These are phyloP conservation scores for Spatholobus suberectus DNA, from an alignment of 306 rosid species.

Conservation along the genomic window DNA sequence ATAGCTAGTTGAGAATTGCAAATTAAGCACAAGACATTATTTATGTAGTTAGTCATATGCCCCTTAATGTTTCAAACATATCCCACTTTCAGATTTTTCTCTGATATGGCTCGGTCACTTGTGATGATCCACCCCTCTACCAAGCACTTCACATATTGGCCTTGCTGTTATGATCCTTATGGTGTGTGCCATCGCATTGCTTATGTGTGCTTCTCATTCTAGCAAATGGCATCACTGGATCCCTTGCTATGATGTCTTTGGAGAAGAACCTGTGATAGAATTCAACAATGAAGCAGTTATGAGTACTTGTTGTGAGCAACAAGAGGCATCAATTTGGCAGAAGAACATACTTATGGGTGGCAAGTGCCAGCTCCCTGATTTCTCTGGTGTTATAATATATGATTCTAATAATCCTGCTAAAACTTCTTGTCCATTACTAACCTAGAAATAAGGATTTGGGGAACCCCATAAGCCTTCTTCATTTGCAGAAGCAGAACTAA, in stretches of 20 bases:
- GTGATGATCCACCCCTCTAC: slow-evolving; percentile 32
- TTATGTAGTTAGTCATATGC: slow-evolving; percentile 42
- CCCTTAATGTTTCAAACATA: too few relatives aligned
- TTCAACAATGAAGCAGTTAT: too few relatives aligned
- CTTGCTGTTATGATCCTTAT: slow-evolving; percentile 56
- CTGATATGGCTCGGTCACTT: slow-evolving; percentile 71
- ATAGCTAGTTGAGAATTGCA: slow-evolving; percentile 27
- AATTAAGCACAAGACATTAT: background rate
- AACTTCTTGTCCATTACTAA: too few relatives aligned
- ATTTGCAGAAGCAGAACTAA: too few relatives aligned
- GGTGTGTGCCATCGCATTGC: slow-evolving; percentile 62
- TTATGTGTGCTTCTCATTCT: slow-evolving; percentile 87
- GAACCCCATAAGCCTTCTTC: too few relatives aligned
- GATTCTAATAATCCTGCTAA: too few relatives aligned
- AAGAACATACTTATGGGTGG: too few relatives aligned
- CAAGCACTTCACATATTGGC: slow-evolving; percentile 50
- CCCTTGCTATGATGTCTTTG: slow-evolving; percentile 49
- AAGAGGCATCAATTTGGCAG: too few relatives aligned
- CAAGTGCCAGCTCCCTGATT: too few relatives aligned
- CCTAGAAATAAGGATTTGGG: too few relatives aligned
- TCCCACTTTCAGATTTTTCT: slow-evolving; percentile 22
- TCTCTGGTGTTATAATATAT: too few relatives aligned
- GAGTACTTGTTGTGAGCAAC: too few relatives aligned
- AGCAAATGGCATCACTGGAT: slow-evolving; percentile 60
- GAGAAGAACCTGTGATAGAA: slow-evolving; percentile 62